Evolutionary conservation across 83 land plant genomes (phyloP), one percentile per base, ranked within the genome.

Genomic region (Larix sibirica): DNA sequence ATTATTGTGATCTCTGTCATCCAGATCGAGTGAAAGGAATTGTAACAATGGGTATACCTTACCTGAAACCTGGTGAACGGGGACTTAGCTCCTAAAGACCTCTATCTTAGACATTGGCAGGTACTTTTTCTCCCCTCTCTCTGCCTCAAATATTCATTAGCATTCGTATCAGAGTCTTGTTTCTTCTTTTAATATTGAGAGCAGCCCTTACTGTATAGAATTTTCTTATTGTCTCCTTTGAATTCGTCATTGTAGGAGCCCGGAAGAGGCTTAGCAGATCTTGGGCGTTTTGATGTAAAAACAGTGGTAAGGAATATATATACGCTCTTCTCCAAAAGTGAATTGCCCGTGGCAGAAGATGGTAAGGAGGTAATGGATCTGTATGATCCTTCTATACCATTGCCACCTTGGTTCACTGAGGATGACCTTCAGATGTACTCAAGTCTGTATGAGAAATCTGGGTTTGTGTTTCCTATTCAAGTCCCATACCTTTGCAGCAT

Each of bases 221-320:
- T 67, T 68, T 69, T 69, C 28, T 69, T 16, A 4, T 36, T 36
- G 7, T 24, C 36, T 16, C 56, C 13, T 50, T 50, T 70, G 12
- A 3, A 28, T 65, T 16, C 14, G 58, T n/a, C 17, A 20, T 65
- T 8, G 38, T 59, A 92, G 92, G 86, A 88, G 66, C 91, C 91
- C 6, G 94, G 96, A 20, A 80, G 92, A 84, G 94, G 92, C 4
- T 90, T 92, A 81, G 94, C 89, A 36, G 96, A 92, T 68, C 92
- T 94, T 79, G 92, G 88, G 13, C 90, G 92, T 18, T 81, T 89
- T 78, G 90, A 88, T 83, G 85, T 31, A 2, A 81, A 83, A 81
- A 84, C 93, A 4, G 94, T 91, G 18, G 61, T 91, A 8, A 81
- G 86, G 74, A 92, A 84, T 47, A 86, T 94, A 28, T 94, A 91